Conservation (phyloP, 495 filamentous ascomycete genomes). For the Collariella sp. region DNA sequence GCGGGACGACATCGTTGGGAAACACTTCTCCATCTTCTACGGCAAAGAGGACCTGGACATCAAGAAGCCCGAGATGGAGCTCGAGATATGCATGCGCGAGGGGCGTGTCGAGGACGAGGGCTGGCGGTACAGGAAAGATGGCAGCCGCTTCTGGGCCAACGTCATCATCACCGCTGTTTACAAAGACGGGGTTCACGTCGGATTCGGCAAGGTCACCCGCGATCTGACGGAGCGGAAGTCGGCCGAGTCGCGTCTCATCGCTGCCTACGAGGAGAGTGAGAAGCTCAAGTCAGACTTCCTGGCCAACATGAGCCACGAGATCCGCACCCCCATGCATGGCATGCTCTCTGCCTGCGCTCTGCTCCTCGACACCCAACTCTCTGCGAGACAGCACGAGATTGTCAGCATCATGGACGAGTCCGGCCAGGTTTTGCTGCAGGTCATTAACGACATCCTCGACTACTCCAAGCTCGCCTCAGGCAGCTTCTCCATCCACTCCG, state of each 20-base stretch:
- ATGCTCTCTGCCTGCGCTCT: conserved; percentile 42
- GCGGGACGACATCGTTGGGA: conserved; percentile 48
- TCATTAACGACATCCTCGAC: conserved; percentile 48
- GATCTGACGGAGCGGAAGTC: conserved; percentile 55
- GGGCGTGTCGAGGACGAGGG: conserved; percentile 57
- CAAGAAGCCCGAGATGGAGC: conserved; percentile 48
- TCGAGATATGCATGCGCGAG: conserved; percentile 50
- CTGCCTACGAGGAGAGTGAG: conserved; percentile 56
- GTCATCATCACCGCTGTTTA: conserved; percentile 57
- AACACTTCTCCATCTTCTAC: conserved; percentile 58
- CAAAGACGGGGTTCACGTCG: conserved; percentile 48
- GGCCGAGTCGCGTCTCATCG: conserved; percentile 48
- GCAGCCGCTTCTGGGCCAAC: conserved; percentile 57
- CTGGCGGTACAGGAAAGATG: conserved; percentile 57
- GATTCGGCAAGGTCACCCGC: conserved; percentile 57
- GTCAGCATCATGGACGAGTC: conserved; percentile 41
- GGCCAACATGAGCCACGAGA: conserved; percentile 52
- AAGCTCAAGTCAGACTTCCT: conserved; percentile 60
- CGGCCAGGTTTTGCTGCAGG: conserved; percentile 38
- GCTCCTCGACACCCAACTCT: conserved; percentile 36
- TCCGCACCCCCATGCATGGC: conserved; percentile 46
- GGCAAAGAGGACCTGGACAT: conserved; percentile 43
- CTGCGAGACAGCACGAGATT: conserved; percentile 36
- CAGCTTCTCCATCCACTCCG: conserved; percentile 36
- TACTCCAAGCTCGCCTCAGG: conserved; percentile 43